A percentile compares a stretch with the other conserved stretches of the same genome.
Conservation (phyloP, 768 basidiomycete genomes). For the Pleurotus cornucopiae region DNA sequence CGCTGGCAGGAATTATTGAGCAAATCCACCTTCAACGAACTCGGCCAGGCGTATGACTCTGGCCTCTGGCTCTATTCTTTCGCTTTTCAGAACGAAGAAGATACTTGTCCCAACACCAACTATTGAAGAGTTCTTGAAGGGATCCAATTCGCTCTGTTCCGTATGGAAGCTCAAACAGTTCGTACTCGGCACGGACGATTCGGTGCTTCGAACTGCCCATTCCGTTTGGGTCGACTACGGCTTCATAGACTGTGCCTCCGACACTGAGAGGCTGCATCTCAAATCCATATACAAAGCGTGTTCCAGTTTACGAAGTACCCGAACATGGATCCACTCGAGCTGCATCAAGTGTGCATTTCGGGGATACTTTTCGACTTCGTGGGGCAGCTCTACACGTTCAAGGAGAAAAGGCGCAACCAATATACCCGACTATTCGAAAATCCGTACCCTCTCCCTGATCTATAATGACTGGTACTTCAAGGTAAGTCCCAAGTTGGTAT, state of each 20-base stretch:
- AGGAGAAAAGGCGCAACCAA: neutral
- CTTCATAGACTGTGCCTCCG: neutral
- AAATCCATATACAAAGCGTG: neutral
- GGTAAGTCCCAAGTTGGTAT: too few species aligned
- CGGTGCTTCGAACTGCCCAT: neutral
- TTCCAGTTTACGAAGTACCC: neutral
- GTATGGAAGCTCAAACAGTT: neutral
- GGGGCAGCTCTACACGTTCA: neutral
- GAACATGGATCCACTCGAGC: neutral
- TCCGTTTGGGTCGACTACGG: neutral
- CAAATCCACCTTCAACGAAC: neutral
- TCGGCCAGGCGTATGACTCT: neutral
- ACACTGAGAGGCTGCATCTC: neutral
- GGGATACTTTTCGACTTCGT: neutral
- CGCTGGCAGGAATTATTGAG: neutral
- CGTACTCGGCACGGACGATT: neutral
- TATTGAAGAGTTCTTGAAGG: neutral
- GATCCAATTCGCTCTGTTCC: neutral
- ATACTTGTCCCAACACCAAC: neutral
- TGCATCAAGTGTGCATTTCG: neutral
- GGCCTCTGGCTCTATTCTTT: neutral
- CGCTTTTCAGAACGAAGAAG: neutral
- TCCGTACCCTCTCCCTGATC: neutral
- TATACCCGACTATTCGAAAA: neutral
- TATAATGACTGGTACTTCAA: neutral